Evolutionary conservation across 2,329 filamentous ascomycete species (phyloP), one percentile per base, ranked within the genome.

Genomic region (Cadophora sp.): DNA sequence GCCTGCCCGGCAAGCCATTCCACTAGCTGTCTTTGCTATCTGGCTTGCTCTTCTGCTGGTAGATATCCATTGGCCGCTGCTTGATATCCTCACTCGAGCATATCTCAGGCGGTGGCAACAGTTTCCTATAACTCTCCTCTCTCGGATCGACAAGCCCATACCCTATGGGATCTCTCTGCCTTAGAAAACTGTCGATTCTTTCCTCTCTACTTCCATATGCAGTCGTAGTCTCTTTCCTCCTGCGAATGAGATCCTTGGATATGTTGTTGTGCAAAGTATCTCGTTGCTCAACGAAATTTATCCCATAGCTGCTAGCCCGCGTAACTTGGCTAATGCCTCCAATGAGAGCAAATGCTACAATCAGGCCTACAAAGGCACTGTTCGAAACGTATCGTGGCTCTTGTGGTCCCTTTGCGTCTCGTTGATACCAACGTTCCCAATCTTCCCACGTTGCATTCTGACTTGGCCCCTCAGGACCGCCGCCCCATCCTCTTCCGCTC

Each of bases 391-490:
- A 91, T 62, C 89, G 73, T 0, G 85, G 85, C 70, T 84, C 80
- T 73, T 87, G 86, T 70, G 63, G 70, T 79, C 81, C 70, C 78
- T 78, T 75, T 78, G 74, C 81, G 59, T 83, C 78, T 75, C 82
- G 78, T 41, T 87, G 83, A 73, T 92, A 86, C 89, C 91, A 97
- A 53, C 84, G 85, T 81, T 97, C 93, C 94, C 94, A 97, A 78
- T 99, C 96, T 78, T 99, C 96, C 96, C 96, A 99, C 0, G 96
- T 98, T 0, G 93, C 96, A 78, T 98, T 98, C 73, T 82, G 78
- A 74, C 83, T 86, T 59, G 89, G 86, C 2, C 84, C 77, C 20
- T 70, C 62, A 7, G 73, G 72, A 11, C 71, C 72, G 20, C 67
- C 69, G 5, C 69, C 71, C 74, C 76, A 76, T 7, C 73, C 74